Conservation (phyloP, 345 rosid species). For the Lepidium sativum region DNA sequence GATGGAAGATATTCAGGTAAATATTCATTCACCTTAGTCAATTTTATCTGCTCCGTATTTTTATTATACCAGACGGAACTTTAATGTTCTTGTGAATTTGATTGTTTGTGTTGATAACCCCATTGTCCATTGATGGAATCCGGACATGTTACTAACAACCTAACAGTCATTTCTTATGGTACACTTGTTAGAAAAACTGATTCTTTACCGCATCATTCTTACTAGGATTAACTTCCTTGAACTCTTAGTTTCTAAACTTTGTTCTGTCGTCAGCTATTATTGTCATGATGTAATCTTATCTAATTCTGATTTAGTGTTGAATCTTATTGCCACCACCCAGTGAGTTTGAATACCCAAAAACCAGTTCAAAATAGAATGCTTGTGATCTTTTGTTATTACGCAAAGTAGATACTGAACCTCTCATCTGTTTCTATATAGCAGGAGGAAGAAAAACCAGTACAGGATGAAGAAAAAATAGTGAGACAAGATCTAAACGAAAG, state of each 20-base stretch:
- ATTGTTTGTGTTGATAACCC: background rate
- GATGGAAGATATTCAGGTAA: slow-evolving; percentile 67
- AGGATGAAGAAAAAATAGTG: slow-evolving; percentile 47
- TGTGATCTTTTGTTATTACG: background rate
- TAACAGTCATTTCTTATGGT: background rate
- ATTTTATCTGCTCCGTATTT: background rate
- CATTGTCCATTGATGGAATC: background rate
- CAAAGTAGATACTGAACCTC: background rate
- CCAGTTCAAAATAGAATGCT: background rate
- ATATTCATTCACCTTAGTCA: background rate
- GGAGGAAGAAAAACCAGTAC: slow-evolving; percentile 36
- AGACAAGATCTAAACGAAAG: slow-evolving; percentile 89
- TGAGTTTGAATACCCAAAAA: background rate
- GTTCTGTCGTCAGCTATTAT: background rate
- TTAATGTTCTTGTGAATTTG: background rate
- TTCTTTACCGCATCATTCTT: too few relatives aligned
- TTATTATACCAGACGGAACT: background rate
- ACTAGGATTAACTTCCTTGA: too few relatives aligned
- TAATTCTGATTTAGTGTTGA: too few relatives aligned
- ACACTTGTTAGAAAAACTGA: background rate
- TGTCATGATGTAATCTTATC: too few relatives aligned
- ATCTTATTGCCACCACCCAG: background rate
- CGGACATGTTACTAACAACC: background rate
- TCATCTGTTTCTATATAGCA: slow-evolving; percentile 25
- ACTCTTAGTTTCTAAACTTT: background rate